Conservation (phyloP, 768 basidiomycete genomes). For the Macrocybe gigantea region DNA sequence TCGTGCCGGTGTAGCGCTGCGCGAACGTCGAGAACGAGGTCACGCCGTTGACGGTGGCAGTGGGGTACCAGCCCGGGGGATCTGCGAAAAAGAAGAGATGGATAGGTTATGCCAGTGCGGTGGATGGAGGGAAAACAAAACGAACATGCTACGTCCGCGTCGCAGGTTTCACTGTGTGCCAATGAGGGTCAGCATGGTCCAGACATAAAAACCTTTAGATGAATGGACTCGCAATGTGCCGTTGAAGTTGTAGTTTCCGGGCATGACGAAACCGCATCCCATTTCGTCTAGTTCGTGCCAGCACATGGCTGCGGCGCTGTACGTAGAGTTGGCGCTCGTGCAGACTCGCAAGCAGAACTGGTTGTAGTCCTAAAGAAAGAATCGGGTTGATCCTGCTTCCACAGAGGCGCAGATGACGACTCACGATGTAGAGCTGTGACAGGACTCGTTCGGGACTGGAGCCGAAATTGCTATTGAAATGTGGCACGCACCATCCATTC, state of each 20-base stretch:
- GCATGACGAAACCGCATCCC: constrained; percentile 42
- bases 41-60: constrained; percentile 28
- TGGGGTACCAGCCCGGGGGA: constrained; percentile 42
- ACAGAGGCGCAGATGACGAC: constrained; percentile 1
- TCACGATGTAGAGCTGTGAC: constrained; percentile 25
- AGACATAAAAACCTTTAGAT: neutral
- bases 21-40: constrained; percentile 38
- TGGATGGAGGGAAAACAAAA: neutral
- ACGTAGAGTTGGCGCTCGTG: constrained; percentile 37
- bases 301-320: constrained; percentile 35
- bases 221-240: constrained; percentile 31
- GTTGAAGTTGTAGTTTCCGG: constrained; percentile 36
- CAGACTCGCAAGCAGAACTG: constrained; percentile 39
- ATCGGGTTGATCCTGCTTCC: neutral
- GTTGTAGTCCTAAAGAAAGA: constrained; percentile 19
- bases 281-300: constrained; percentile 41
- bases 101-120: neutral
- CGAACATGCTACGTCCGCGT: constrained; percentile 38
- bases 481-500: constrained; percentile 35
- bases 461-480: neutral
- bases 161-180: constrained; percentile 29
- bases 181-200: neutral
- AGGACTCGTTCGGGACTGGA: neutral
- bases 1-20: constrained; percentile 34
- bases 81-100: constrained; percentile 13